Conservation (phyloP, 2,329 filamentous ascomycete genomes). For the Monilinia laxa region DNA sequence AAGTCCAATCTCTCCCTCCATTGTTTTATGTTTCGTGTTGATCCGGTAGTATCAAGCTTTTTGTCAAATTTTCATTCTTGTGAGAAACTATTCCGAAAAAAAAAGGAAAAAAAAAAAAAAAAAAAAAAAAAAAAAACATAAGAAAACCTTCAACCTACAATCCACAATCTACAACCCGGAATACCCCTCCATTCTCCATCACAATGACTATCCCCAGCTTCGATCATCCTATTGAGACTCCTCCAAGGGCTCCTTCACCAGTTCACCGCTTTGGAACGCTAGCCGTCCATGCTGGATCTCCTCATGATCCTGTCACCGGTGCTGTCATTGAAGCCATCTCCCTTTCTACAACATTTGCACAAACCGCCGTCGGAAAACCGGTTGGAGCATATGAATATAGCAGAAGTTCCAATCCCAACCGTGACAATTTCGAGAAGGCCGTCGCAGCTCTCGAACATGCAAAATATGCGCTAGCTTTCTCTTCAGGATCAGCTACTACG, state of each 20-base stretch:
- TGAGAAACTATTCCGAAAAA: not conserved
- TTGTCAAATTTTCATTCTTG: not conserved
- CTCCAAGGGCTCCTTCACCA: constrained; percentile 70
- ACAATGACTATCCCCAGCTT: constrained; percentile 30
- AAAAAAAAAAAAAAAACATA: too few relatives aligned
- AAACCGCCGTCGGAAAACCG: constrained; percentile 81
- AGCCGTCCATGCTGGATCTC: constrained; percentile 89
- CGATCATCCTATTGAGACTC: constrained; percentile 66
- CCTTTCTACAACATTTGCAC: constrained; percentile 94
- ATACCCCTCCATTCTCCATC: constrained; percentile 5
- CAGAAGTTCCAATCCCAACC: constrained; percentile 90
- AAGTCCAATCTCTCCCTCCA: not conserved
- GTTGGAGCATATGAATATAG: constrained; percentile 92
- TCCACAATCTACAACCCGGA: not conserved
- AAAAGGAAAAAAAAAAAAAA: not conserved
- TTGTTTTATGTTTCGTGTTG: not conserved
- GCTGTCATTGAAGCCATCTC: constrained; percentile 97
- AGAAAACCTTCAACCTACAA: too few relatives aligned
- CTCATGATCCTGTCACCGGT: constrained; percentile 86
- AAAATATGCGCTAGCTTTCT: constrained; percentile 89
- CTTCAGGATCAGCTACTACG: constrained; percentile 90
- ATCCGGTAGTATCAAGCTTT: not conserved
- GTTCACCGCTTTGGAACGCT: constrained; percentile 85
- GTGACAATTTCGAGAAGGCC: constrained; percentile 88
- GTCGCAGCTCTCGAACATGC: constrained; percentile 92